Percentiles rank a stretch among this genome's conserved stretches.
phyloP scores from a whole-genome alignment of 208 protist species.

The Strigomonas culicis region DNA sequence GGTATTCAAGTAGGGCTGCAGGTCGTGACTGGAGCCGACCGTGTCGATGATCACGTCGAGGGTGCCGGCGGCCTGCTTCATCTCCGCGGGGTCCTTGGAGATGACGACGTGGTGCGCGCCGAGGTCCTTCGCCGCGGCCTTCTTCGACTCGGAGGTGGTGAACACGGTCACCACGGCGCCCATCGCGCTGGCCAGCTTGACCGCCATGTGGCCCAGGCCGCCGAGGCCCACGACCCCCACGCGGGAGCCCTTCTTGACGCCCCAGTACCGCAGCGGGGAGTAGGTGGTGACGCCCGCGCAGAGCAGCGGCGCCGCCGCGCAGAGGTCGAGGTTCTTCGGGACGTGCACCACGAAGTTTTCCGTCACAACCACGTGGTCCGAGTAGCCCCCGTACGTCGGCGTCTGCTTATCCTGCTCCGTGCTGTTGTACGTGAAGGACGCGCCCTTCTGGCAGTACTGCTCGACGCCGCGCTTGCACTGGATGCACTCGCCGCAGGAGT shows the following conservation, averaged over 20 bases:
- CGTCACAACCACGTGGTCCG: slow-evolving; percentile 61
- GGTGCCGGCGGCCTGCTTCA: slow-evolving; percentile 32
- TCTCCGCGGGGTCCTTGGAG: slow-evolving; percentile 45
- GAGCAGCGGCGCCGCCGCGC: slow-evolving; percentile 70
- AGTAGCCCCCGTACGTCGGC: slow-evolving; percentile 59
- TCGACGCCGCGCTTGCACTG: slow-evolving; percentile 66
- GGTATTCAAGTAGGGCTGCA: slow-evolving; percentile 46
- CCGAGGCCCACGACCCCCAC: slow-evolving; percentile 88
- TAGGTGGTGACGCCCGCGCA: slow-evolving; percentile 91
- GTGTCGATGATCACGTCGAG: slow-evolving; percentile 75
- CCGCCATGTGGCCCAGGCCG: slow-evolving; percentile 88
- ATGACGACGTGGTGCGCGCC: slow-evolving; percentile 67
- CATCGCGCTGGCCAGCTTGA: slow-evolving; percentile 85
- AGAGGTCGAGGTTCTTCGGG: slow-evolving; percentile 57
- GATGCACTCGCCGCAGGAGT: slow-evolving; percentile 69
- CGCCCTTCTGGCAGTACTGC: slow-evolving; percentile 65
- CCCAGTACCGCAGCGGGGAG: slow-evolving; percentile 71
- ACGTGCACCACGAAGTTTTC: slow-evolving; percentile 68
- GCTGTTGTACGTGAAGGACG: slow-evolving; percentile 52
- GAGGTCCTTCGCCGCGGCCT: slow-evolving; percentile 45
- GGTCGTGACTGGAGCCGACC: slow-evolving; percentile 42
- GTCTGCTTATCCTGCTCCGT: slow-evolving; percentile 29
- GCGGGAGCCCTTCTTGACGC: slow-evolving; percentile 46
- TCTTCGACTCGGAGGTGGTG: slow-evolving; percentile 59
- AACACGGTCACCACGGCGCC: slow-evolving; percentile 85